phyloP scores from a whole-genome alignment of 1,284 basidiomycete genomes.

The Sanguinoderma infundibulare region DNA sequence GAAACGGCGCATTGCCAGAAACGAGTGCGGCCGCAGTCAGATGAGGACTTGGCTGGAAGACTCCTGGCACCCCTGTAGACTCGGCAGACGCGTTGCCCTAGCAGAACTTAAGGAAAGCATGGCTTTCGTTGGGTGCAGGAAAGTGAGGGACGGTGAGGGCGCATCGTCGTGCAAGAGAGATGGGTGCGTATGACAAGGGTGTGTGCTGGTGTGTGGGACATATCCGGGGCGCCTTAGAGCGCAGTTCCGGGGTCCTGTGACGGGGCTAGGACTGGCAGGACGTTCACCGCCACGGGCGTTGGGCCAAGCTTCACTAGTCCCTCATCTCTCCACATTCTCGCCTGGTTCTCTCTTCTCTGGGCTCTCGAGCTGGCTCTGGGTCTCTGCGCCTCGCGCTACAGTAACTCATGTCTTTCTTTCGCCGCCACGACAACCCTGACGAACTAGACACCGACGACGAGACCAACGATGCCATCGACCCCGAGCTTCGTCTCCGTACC shows the following conservation, averaged over 20 bases:
- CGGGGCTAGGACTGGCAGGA: background rate
- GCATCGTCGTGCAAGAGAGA: no score
- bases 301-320: constrained; percentile 5
- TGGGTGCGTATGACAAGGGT: no score
- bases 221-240: no score
- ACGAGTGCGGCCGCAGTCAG: no score
- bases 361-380: constrained; percentile 34
- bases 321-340: constrained; percentile 15
- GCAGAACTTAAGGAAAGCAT: no score
- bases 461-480: constrained; percentile 73
- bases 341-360: constrained; percentile 12
- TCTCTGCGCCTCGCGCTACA: constrained; percentile 9
- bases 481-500: constrained; percentile 83
- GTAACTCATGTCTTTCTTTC: constrained; percentile 33
- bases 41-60: no score
- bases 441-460: constrained; percentile 60
- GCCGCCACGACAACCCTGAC: constrained; percentile 34
- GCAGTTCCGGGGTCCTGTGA: constrained; percentile 19
- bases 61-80: no score
- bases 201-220: no score
- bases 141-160: no score
- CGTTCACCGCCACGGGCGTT: constrained; percentile 13
- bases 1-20: no score
- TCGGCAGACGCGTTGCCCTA: no score
- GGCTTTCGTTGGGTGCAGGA: no score